Percentiles rank a stretch among this genome's conserved stretches.
Conservation (phyloP, 176 grass and related monocot species). For the Elaeis guineensis region DNA sequence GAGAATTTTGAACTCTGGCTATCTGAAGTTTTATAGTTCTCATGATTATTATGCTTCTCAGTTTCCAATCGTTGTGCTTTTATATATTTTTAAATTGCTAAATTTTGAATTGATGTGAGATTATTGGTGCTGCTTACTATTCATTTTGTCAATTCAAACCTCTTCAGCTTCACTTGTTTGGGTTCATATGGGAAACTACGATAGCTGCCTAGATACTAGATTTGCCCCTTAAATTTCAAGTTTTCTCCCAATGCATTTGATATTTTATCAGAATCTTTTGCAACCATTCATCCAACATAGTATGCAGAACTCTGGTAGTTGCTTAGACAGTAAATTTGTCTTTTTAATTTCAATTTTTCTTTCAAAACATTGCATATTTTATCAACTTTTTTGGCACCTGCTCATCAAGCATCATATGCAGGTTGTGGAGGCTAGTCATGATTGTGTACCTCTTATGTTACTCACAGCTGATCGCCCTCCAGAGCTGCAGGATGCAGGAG, state of each 20-base stretch:
- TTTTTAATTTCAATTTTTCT: too few species aligned
- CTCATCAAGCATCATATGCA: constrained; percentile 27
- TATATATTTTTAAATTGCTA: constrained; percentile 5
- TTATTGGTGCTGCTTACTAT: too few species aligned
- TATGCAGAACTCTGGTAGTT: constrained; percentile 21
- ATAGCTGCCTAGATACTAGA: too few species aligned
- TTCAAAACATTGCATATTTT: too few species aligned
- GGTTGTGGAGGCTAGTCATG: constrained; percentile 91
- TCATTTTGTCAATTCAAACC: too few species aligned
- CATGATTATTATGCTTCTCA: constrained; percentile 5
- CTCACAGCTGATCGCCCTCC: constrained; percentile 92
- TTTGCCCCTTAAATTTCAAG: too few species aligned
- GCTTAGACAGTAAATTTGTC: too few species aligned
- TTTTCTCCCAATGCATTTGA: too few species aligned
- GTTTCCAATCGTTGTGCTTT: constrained; percentile 2
- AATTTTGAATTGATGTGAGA: too few species aligned
- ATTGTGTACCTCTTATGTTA: constrained; percentile 77
- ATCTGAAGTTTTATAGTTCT: constrained; percentile 7
- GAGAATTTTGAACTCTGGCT: constrained; percentile 2
- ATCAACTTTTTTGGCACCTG: background rate
- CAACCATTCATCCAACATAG: constrained; percentile 10
- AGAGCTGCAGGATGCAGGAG: constrained; percentile 82
- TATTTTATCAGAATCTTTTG: too few species aligned
- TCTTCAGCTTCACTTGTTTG: too few species aligned
- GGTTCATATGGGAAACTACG: too few species aligned